phyloP scores from a whole-genome alignment of 441 rosid genomes.

The Geranium incanum region DNA sequence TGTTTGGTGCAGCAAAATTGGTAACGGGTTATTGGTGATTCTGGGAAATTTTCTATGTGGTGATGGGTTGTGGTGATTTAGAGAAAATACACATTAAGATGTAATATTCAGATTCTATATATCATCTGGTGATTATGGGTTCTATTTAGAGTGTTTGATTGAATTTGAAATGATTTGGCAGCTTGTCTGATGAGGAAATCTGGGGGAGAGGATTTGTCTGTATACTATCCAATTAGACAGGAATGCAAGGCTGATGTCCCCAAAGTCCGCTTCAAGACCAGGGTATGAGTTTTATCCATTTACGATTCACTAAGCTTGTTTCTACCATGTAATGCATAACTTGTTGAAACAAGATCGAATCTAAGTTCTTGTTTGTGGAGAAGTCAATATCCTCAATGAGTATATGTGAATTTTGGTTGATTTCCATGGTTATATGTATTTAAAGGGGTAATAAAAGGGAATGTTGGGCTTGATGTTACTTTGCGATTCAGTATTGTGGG shows the following conservation, averaged over 20 bases:
- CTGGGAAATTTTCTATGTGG: too few relatives aligned
- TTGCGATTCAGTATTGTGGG: neutral
- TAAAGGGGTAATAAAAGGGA: neutral
- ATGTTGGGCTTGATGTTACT: neutral
- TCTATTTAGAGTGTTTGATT: neutral
- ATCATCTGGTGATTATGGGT: too few relatives aligned
- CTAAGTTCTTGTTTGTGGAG: neutral
- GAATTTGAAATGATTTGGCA: too few relatives aligned
- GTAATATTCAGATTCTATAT: too few relatives aligned
- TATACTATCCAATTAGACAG: slow-evolving; percentile 60
- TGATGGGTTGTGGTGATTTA: too few relatives aligned
- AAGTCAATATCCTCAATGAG: neutral
- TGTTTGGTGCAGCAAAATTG: too few relatives aligned
- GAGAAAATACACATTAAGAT: too few relatives aligned
- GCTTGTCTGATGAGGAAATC: neutral
- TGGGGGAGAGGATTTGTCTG: slow-evolving; percentile 40
- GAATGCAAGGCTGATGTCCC: slow-evolving; percentile 62
- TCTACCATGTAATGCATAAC: neutral
- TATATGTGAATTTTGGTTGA: neutral
- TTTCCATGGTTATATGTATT: neutral
- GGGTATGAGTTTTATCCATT: slow-evolving; percentile 34
- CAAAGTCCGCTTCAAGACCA: slow-evolving; percentile 57
- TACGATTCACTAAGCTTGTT: neutral
- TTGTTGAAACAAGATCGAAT: neutral
- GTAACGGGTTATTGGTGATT: too few relatives aligned